These are phyloP conservation scores for Verticillium alfalfae DNA, from an alignment of 2,329 filamentous ascomycete species.

Conservation along the genomic window DNA sequence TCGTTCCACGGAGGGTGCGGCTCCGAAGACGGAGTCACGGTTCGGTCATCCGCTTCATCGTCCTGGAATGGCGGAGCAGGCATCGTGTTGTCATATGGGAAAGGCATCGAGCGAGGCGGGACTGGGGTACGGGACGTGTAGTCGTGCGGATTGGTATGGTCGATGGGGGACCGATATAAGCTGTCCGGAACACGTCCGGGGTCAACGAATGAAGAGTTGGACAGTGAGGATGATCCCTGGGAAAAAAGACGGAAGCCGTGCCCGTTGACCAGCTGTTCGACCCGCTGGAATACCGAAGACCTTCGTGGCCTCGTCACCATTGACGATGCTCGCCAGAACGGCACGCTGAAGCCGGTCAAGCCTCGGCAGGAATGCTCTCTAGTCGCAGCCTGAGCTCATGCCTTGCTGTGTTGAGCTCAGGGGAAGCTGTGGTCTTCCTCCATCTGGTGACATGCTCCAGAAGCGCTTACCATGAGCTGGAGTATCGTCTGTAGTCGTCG, in stretches of 20 bases:
- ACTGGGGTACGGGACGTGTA: conserved; percentile 26
- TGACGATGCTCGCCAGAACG: conserved; percentile 29
- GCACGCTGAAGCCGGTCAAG: conserved; percentile 37
- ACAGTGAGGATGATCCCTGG: conserved; percentile 8
- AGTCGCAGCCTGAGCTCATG: conserved; percentile 28
- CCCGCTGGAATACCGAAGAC: conserved; percentile 46
- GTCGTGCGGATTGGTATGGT: conserved; percentile 27
- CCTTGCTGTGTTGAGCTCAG: conserved; percentile 21
- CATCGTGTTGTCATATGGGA: conserved; percentile 12
- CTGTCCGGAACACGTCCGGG: conserved; percentile 18
- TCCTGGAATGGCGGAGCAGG: conserved; percentile 9
- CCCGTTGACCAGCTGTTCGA: conserved; percentile 40
- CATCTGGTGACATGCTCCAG: conserved; percentile 33
- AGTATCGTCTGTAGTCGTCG: conserved; percentile 47
- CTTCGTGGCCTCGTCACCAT: conserved; percentile 24
- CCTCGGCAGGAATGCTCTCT: conserved; percentile 27
- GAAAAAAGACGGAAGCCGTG: conserved; percentile 15
- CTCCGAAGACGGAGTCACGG: conserved; percentile 17
- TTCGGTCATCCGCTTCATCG: conserved; percentile 16
- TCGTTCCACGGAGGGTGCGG: not conserved
- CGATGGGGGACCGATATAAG: conserved; percentile 21
- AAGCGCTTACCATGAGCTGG: conserved; percentile 44
- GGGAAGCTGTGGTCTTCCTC: conserved; percentile 13
- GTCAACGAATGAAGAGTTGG: conserved; percentile 1
- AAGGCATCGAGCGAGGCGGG: not conserved